Evolutionary conservation across 768 basidiomycete genomes (phyloP), one percentile per base, ranked within the genome.

Genomic region (Pleurotus cornucopiae): DNA sequence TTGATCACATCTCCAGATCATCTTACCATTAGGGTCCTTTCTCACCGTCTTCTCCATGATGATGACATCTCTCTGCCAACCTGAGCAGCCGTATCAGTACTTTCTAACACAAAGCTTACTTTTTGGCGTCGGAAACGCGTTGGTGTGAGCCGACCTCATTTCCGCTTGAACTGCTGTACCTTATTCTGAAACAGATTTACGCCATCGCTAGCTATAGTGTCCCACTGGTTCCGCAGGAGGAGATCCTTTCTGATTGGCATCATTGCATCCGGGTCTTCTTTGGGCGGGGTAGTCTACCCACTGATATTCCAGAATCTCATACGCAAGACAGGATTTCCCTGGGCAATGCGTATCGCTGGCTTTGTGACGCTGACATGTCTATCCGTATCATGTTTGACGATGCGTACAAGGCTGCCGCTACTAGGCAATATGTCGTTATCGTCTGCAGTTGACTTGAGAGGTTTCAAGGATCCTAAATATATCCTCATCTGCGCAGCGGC

Each of bases 211-310:
- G 69, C 72, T 7, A 66, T 80, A 25, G 58, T 79, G 16, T 70
- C 73, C 5, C 79, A 80, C 47, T 72, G 75, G 58, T 83, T 82
- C 66, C 61, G 69, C 23, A 61, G 59, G 14, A 68, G 70, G 6
- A 72, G 75, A n/a, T 69, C 73, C 16, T 61, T 77, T 37, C 79
- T 76, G 0, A 76, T 78, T 64, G 74, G 78, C 12, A 64, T 83
- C 46, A 75, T 73, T 34, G 72, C 76, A 1, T 71, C 76, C 2
- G 82, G 81, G 3, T 67, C 63, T 6, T 59, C 62, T 16, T 47
- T 64, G 14, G 63, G 80, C 4, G 76, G 77, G 25, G 69, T 76
- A 18, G 57, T 79, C 4, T 76, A 77, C 51, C 76, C 76, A 2
- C 73, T 78, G 57, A 68, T 79, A 65, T 58, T 83, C 9, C 58